A percentile compares a stretch with the other conserved stretches of the same genome.
phyloP scores from a whole-genome alignment of 2,329 filamentous ascomycete species.

The Blastomyces gilchristii region DNA sequence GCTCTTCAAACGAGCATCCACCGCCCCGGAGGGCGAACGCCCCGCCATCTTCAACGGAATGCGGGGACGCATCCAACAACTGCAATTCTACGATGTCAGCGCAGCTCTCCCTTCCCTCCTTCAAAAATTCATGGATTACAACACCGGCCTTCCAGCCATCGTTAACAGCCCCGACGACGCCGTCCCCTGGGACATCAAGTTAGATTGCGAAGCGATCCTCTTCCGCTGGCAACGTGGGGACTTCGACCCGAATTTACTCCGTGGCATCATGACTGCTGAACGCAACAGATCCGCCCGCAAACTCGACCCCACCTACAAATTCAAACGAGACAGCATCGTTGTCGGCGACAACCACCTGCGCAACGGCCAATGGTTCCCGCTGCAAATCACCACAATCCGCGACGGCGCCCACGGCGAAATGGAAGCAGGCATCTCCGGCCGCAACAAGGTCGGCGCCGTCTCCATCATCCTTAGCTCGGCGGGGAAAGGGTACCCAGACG shows the following conservation, averaged over 20 bases:
- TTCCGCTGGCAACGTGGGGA: slow-evolving; percentile 13
- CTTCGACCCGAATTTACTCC: slow-evolving; percentile 10
- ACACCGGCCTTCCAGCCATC: slow-evolving; percentile 14
- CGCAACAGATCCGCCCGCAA: slow-evolving; percentile 8
- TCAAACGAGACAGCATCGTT: slow-evolving; percentile 5
- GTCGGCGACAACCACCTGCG: slow-evolving; percentile 15
- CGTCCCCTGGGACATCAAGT: slow-evolving; percentile 15
- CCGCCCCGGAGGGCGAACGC: background rate
- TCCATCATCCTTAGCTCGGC: slow-evolving; percentile 43
- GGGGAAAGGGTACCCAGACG: slow-evolving; percentile 37
- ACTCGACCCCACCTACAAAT: slow-evolving; percentile 9
- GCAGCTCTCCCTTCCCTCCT: slow-evolving; percentile 4
- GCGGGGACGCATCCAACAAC: slow-evolving; percentile 11
- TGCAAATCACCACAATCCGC: slow-evolving; percentile 16
- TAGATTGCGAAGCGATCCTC: slow-evolving; percentile 12
- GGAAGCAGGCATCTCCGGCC: slow-evolving; percentile 40
- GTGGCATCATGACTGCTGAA: slow-evolving; percentile 8
- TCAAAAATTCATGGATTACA: slow-evolving; percentile 11
- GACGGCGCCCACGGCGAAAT: slow-evolving; percentile 22
- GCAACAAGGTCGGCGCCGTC: slow-evolving; percentile 37
- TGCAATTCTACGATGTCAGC: slow-evolving; percentile 10
- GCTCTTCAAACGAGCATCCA: background rate
- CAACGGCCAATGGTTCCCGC: slow-evolving; percentile 22
- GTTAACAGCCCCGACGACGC: background rate
- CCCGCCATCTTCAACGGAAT: slow-evolving; percentile 5